Evolutionary conservation across 2,329 filamentous ascomycete genomes (phyloP).

Genomic region (Alternaria sp.): DNA sequence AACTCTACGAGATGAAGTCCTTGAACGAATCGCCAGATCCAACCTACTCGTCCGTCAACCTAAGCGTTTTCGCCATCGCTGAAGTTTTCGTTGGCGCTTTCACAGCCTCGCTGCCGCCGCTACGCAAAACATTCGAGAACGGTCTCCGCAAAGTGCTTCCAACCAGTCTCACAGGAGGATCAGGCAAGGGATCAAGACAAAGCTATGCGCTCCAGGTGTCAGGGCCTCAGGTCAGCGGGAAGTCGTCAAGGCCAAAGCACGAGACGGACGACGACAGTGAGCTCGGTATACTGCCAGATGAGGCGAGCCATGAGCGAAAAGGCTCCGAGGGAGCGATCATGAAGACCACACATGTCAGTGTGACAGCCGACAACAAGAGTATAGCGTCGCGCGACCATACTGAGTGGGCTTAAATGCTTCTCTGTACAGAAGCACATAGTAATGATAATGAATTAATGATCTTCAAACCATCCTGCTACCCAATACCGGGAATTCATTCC

Average conservation of each 20-base stretch:
- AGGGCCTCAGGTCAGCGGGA: conserved; percentile 11
- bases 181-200: conserved; percentile 18
- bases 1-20: conserved; percentile 34
- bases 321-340: conserved; percentile 12
- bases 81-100: conserved; percentile 38
- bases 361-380: conserved; percentile 14
- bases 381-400: conserved; percentile 7
- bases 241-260: conserved; percentile 5
- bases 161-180: conserved; percentile 20
- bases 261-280: conserved; percentile 26
- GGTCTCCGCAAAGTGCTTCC: conserved; percentile 26
- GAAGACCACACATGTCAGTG: conserved; percentile 23
- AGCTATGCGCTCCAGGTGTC: conserved; percentile 25
- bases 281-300: conserved; percentile 21
- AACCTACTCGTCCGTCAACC: conserved; percentile 30
- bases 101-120: conserved; percentile 34
- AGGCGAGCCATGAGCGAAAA: background rate
- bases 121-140: conserved; percentile 36
- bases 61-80: conserved; percentile 31
- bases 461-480: background rate
- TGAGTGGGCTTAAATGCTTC: conserved; percentile 17
- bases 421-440: background rate
- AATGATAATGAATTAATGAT: conserved; percentile 3
- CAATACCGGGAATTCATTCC: background rate
- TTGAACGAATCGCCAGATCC: conserved; percentile 28